phyloP scores from a whole-genome alignment of 2,329 filamentous ascomycete species.

The Emmonsiellopsis sp. region DNA sequence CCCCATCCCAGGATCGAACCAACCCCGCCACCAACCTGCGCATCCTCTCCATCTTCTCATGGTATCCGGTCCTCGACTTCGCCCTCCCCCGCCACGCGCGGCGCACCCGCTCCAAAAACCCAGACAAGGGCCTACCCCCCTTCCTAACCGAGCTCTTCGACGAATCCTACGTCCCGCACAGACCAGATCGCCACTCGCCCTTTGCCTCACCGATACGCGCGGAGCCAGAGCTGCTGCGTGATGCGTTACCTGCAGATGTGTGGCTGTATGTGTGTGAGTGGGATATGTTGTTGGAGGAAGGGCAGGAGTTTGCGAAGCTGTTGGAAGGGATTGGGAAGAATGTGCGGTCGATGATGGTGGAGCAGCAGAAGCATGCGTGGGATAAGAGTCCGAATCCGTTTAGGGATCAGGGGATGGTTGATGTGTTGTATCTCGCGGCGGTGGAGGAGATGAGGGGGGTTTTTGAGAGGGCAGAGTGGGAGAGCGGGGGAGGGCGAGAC shows the following conservation, averaged over 20 bases:
- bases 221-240: constrained; percentile 42
- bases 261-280: constrained; percentile 56
- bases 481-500: neutral
- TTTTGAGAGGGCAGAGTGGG: constrained; percentile 11
- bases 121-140: constrained; percentile 39
- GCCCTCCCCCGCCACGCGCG: constrained; percentile 50
- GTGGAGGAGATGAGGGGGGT: constrained; percentile 35
- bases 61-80: constrained; percentile 56
- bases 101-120: constrained; percentile 44
- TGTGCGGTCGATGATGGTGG: constrained; percentile 37
- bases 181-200: constrained; percentile 43
- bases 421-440: constrained; percentile 34
- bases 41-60: constrained; percentile 40
- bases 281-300: constrained; percentile 58
- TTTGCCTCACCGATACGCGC: constrained; percentile 52
- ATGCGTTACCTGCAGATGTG: constrained; percentile 48
- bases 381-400: constrained; percentile 41
- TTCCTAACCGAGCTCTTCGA: constrained; percentile 43
- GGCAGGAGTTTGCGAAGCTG: constrained; percentile 34
- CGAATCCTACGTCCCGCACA: constrained; percentile 37
- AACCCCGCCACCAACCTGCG: constrained; percentile 4
- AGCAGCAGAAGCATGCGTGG: constrained; percentile 38
- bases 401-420: constrained; percentile 32
- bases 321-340: constrained; percentile 34
- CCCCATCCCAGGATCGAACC: too few relatives aligned